Base-by-base conservation (phyloP, 2,329 filamentous ascomycete species). In the Leptographium flavum region DNA sequence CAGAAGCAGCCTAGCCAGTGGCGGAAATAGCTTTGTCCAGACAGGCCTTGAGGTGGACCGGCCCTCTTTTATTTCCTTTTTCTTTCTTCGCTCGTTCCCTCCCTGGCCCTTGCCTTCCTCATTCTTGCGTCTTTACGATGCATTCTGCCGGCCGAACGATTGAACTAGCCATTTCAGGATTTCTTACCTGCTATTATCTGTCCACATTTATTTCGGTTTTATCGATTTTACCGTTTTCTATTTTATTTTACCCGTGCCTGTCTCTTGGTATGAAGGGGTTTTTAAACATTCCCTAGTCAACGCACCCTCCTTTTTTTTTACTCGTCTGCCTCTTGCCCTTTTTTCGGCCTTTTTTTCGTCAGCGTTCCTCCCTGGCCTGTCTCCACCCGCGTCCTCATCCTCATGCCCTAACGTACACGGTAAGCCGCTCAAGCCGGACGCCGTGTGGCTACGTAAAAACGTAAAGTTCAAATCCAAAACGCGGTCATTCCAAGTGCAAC, bases 31-130 rank as follows among this genome's bases (percentile, higher is more conserved):
- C 36, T 19, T 33, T 39, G 36, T 39, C 27, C 23, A 45, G 43
- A 32, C 43, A 45, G 37, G 43, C 23, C 19, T 39, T n/a, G n/a
- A 39, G 28, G 37, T 37, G 37, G 43, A 37, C 30, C 22, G 25
- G 40, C 15, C 15, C 28, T 39, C 35, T 35, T 36, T 42, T 37
- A 15, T 43, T 45, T 23, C 33, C 39, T 47, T 39, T 27, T 19
- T 42, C n/a, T n/a, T n/a, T n/a, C n/a, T n/a, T n/a, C n/a, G n/a
- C n/a, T n/a, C n/a, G n/a, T n/a, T n/a, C n/a, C n/a, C 31, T 37
- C 35, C 35, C 32, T 31, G 41, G 10, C 30, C 15, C 30, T 42
- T 25, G 13, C 41, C 23, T 30, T 31, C 39, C 15, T 43, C 25
- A 37, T 37, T 22, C 33, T 14, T 42, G 40, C 42, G 37, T 37